phyloP scores from a whole-genome alignment of 371 early-diverging fungal species.

The Mortierella sp. region DNA sequence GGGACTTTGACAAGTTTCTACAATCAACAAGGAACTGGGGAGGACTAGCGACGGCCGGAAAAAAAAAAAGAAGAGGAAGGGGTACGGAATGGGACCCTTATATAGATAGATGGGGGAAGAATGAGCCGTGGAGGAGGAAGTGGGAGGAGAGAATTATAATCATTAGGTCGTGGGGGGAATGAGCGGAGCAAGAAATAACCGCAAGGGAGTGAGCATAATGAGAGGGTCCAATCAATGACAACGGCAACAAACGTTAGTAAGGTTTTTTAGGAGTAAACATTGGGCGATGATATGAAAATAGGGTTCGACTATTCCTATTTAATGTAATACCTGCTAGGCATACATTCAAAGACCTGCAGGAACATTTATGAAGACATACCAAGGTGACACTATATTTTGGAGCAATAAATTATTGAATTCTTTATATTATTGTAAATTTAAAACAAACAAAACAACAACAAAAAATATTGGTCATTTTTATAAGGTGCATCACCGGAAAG shows the following conservation, averaged over 20 bases:
- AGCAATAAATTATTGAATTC: no score
- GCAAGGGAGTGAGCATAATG: neutral
- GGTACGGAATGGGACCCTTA: neutral
- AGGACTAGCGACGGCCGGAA: slow-evolving; percentile 35
- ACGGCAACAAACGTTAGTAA: neutral
- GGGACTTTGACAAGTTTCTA: slow-evolving; percentile 3
- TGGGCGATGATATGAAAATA: slow-evolving; percentile 2
- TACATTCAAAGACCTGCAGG: neutral
- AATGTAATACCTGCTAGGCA: neutral
- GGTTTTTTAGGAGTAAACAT: no score
- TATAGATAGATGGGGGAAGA: slow-evolving; percentile 20
- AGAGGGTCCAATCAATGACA: neutral
- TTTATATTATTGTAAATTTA: no score
- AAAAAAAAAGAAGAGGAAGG: slow-evolving; percentile 19
- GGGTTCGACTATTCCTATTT: slow-evolving; percentile 5
- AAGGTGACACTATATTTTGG: neutral
- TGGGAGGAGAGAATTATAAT: neutral
- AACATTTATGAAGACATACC: neutral
- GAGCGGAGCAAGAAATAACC: neutral
- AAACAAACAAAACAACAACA: no score
- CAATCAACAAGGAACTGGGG: slow-evolving; percentile 12
- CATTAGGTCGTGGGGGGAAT: neutral
- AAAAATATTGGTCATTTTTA: no score
- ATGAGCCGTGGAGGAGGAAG: slow-evolving; percentile 33
- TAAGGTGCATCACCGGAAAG: neutral